Conservation (phyloP, 2,329 filamentous ascomycete genomes). For the Rutstroemia sp. region DNA sequence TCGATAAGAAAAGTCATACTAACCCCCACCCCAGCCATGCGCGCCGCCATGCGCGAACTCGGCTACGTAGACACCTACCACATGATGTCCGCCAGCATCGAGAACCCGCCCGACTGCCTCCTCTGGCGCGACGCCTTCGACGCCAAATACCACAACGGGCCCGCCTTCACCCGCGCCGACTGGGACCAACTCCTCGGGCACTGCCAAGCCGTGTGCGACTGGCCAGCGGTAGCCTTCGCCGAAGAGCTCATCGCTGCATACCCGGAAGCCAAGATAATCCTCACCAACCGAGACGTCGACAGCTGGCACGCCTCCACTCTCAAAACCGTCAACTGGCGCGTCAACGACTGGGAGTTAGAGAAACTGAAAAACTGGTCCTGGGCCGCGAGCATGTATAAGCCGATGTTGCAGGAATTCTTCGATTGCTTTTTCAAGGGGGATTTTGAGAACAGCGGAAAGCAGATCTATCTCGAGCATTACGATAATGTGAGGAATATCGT, state of each 20-base stretch:
- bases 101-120: conserved; percentile 59
- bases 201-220: conserved; percentile 30
- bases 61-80: conserved; percentile 66
- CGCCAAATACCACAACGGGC: conserved; percentile 54
- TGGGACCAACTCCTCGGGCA: conserved; percentile 63
- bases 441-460: conserved; percentile 6
- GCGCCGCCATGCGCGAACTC: conserved; percentile 56
- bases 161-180: conserved; percentile 54
- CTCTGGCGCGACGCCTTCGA: conserved; percentile 63
- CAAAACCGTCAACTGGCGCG: conserved; percentile 7
- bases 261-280: conserved; percentile 16
- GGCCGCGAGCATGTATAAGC: conserved; percentile 9
- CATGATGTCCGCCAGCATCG: conserved; percentile 63
- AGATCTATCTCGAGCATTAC: conserved; percentile 2
- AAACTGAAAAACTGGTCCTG: conserved; percentile 3
- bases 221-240: conserved; percentile 28
- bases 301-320: conserved; percentile 13
- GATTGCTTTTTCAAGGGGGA: conserved; percentile 3
- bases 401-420: conserved; percentile 5
- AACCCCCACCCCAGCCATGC: conserved; percentile 41
- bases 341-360: conserved; percentile 4
- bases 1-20: neutral
- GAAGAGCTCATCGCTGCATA: conserved; percentile 19
- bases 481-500: conserved; percentile 4
- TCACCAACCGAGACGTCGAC: conserved; percentile 15